Evolutionary conservation across 2,329 filamentous ascomycete genomes (phyloP).

Genomic region (Botrytis deweyae): DNA sequence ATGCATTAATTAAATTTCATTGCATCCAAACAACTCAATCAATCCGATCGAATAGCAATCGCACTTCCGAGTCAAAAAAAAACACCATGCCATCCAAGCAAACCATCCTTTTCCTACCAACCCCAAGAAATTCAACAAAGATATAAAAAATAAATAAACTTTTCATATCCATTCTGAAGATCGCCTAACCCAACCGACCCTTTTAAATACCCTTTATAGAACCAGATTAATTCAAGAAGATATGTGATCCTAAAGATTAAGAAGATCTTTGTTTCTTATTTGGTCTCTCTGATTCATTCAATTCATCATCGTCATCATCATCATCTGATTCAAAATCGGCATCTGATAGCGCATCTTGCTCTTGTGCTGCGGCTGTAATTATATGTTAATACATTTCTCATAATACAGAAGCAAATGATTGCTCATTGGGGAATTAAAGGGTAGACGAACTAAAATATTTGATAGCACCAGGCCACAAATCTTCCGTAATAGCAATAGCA

Average conservation of each 20-base stretch:
- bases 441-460: conserved; percentile 78
- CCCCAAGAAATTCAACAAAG: background rate
- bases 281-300: background rate
- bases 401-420: background rate
- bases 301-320: conserved; percentile 47
- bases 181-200: background rate
- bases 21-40: background rate
- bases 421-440: background rate
- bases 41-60: background rate
- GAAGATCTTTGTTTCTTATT: conserved; percentile 10
- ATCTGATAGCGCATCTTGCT: conserved; percentile 65
- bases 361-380: conserved; percentile 64
- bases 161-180: conserved; percentile 1
- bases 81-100: background rate
- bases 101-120: background rate
- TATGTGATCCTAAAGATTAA: background rate
- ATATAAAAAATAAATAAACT: background rate
- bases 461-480: conserved; percentile 84
- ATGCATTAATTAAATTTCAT: background rate
- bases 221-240: background rate
- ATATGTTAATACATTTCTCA: conserved; percentile 41
- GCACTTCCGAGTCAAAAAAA: background rate
- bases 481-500: conserved; percentile 77
- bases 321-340: conserved; percentile 68
- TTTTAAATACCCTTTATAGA: background rate